phyloP scores from a whole-genome alignment of 2,329 filamentous ascomycete genomes.

The Cadophora malorum region DNA sequence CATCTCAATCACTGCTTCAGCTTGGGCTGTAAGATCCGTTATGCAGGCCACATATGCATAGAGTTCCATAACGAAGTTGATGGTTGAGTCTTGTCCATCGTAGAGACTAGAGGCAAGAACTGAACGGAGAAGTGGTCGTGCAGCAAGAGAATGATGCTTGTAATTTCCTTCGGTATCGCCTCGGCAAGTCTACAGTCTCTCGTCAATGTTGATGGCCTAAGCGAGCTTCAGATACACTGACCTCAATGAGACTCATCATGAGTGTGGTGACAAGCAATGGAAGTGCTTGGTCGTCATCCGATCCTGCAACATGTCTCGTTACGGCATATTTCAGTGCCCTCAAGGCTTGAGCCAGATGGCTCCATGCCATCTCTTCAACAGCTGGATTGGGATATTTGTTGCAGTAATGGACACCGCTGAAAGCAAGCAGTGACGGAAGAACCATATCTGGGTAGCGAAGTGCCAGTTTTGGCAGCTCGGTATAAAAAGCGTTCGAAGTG shows the following conservation, averaged over 20 bases:
- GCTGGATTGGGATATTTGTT: background rate
- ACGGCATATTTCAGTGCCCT: too few species aligned
- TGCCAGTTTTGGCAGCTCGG: too few species aligned
- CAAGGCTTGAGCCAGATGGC: background rate
- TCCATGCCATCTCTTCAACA: slow-evolving; percentile 3
- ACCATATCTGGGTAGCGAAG: background rate
- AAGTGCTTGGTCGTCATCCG: background rate
- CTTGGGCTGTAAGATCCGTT: background rate
- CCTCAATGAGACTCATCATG: slow-evolving; percentile 1
- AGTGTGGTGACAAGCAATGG: slow-evolving; percentile 1
- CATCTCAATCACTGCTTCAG: background rate
- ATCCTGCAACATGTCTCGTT: too few species aligned
- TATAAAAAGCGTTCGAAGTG: too few species aligned
- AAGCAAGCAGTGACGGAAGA: background rate
- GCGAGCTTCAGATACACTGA: background rate
- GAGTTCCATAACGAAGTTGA: background rate
- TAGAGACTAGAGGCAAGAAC: background rate
- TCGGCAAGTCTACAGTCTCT: background rate
- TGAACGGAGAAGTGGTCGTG: background rate
- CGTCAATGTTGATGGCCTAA: background rate
- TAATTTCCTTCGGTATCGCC: slow-evolving; percentile 1
- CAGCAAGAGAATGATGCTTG: background rate
- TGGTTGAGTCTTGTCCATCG: background rate
- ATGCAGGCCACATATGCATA: background rate
- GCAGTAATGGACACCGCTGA: background rate